Base-by-base conservation (phyloP, 805 yeast species). In the Naumovozyma dairenensis region DNA sequence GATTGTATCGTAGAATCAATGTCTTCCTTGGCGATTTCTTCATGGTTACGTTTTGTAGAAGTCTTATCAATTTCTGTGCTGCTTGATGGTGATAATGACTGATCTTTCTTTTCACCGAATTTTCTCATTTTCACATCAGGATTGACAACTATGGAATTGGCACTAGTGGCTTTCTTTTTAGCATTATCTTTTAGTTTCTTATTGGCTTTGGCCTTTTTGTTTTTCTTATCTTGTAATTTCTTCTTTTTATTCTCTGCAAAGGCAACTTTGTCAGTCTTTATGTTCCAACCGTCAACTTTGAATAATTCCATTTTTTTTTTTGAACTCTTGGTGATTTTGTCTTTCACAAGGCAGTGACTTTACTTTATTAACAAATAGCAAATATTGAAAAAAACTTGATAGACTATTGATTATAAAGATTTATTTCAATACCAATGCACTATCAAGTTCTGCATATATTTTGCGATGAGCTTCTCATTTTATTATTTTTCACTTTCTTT, bases 211-310 rank as follows among this genome's bases (percentile, higher is more conserved):
- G 36, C 40, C 31, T 44, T 45, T 33, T 46, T 43, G 25, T 45
- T 48, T 33, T 42, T 42, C 37, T 52, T 53, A 35, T 48, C 42
- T 15, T 50, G 48, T 14, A 46, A 42, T 38, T 53, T 54, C 36
- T 55, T 54, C 21, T 43, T 43, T 15, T 40, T 51, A 5, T 53
- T 48, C 2, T 66, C 65, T 19, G 70, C 75, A 27, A 62, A 52
- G 2, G 69, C 74, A 10, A 80, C 73, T 28, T 69, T 65, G 37
- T 64, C 60, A 30, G 67, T 50, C 43, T 74, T 72, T 34, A 84
- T 53, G 43, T 77, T 69, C 95, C 95, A 84, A 13, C 93, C 94
- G 33, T 76, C 83, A 15, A 80, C 86, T 52, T 78, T 70, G 51
- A 84, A 84, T 41, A 84, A 65, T 21, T 82, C 71, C 87, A 79